A percentile compares a stretch with the other conserved stretches of the same genome.
Conservation (phyloP, 2,329 filamentous ascomycete genomes). For the Hymenoscyphus fructigenus region DNA sequence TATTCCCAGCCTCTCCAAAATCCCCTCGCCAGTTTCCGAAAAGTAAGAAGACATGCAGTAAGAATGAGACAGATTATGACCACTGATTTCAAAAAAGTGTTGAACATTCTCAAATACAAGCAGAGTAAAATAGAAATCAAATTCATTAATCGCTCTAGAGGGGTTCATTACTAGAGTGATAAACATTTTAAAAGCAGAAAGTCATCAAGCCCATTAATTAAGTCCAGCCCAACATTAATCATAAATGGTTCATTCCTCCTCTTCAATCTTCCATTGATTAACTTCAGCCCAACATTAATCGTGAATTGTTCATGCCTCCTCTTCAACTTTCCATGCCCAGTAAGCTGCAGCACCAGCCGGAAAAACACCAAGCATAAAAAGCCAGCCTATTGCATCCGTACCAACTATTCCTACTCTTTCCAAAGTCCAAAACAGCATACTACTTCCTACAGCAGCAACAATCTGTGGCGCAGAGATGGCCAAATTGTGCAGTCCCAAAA, state of each 20-base stretch:
- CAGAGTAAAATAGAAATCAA: background rate
- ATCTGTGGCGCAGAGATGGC: constrained; percentile 14
- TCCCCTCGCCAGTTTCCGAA: no score
- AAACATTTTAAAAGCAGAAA: background rate
- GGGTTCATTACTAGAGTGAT: constrained; percentile 4
- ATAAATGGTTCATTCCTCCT: background rate
- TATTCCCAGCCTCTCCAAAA: no score
- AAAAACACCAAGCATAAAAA: constrained; percentile 13
- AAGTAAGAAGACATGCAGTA: no score
- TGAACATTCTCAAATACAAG: no score
- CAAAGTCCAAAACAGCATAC: constrained; percentile 9
- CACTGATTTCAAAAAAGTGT: no score
- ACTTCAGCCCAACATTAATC: background rate
- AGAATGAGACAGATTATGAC: no score
- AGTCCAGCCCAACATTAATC: background rate
- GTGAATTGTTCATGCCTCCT: background rate
- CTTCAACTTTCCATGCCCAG: constrained; percentile 5
- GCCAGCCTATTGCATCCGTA: constrained; percentile 11
- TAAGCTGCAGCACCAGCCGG: constrained; percentile 8
- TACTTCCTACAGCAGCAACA: constrained; percentile 12
- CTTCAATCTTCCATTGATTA: background rate
- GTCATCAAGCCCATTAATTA: constrained; percentile 2
- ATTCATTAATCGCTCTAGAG: background rate
- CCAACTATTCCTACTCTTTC: background rate
- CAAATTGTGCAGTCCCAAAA: constrained; percentile 11